These are phyloP conservation scores for Camelina laxa DNA, from an alignment of 345 rosid species.

Conservation along the genomic window DNA sequence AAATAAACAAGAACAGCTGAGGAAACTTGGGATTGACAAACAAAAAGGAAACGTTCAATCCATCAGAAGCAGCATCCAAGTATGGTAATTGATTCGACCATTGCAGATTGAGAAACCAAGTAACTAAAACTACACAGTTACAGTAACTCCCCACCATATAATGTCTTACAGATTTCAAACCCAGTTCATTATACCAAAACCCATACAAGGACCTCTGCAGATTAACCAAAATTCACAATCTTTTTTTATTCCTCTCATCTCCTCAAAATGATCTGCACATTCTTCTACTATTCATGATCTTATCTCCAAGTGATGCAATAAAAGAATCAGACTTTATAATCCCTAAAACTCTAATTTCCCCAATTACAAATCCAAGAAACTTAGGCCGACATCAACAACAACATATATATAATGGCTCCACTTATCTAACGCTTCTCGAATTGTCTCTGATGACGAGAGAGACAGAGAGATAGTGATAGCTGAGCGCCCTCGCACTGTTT, in stretches of 20 bases:
- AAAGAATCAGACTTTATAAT: background rate
- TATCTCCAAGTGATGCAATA: background rate
- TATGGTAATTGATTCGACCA: background rate
- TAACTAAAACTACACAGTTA: background rate
- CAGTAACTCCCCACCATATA: background rate
- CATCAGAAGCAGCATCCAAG: no score
- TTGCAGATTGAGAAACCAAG: background rate
- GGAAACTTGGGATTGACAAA: background rate
- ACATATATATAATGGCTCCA: background rate
- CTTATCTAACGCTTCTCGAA: slow-evolving; percentile 16
- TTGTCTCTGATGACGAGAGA: slow-evolving; percentile 38
- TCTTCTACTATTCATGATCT: background rate
- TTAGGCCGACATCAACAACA: background rate
- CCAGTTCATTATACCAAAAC: background rate
- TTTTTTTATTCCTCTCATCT: slow-evolving; percentile 1
- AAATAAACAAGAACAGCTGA: background rate
- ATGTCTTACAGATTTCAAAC: background rate
- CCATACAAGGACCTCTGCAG: background rate
- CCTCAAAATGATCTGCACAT: background rate
- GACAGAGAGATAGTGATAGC: slow-evolving; percentile 59
- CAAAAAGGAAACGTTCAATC: background rate
- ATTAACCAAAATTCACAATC: background rate
- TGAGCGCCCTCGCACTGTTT: slow-evolving; percentile 73
- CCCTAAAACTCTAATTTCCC: slow-evolving; percentile 1
- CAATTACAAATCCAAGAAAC: background rate